phyloP scores from a whole-genome alignment of 2,329 filamentous ascomycete species.

The Penicillium griseofulvum region DNA sequence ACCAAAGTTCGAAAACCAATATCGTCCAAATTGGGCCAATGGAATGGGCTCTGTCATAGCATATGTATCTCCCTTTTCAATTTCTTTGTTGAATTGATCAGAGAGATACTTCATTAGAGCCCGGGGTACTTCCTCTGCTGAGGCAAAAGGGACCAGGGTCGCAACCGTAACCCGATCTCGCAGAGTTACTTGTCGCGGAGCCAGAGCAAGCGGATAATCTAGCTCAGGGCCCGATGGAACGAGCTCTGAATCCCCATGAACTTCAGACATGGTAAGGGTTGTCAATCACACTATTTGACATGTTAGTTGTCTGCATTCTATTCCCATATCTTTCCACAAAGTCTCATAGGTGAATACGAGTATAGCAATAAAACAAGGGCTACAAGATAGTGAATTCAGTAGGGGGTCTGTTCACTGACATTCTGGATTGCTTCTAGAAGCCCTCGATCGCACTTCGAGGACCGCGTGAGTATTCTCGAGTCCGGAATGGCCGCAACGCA shows the following conservation, averaged over 20 bases:
- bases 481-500: slow-evolving; percentile 43
- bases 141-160: slow-evolving; percentile 78
- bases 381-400: slow-evolving; percentile 6
- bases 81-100: slow-evolving; percentile 83
- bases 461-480: slow-evolving; percentile 45
- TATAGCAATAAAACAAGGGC: slow-evolving; percentile 1
- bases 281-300: slow-evolving; percentile 36
- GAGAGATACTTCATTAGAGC: slow-evolving; percentile 74
- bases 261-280: slow-evolving; percentile 35
- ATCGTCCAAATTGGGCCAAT: slow-evolving; percentile 70
- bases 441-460: slow-evolving; percentile 38
- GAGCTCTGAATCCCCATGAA: slow-evolving; percentile 35
- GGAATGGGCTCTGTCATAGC: slow-evolving; percentile 78
- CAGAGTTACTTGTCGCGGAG: slow-evolving; percentile 73
- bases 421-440: slow-evolving; percentile 26
- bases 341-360: background rate
- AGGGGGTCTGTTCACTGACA: slow-evolving; percentile 23
- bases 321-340: background rate
- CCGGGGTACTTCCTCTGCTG: slow-evolving; percentile 70
- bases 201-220: slow-evolving; percentile 65
- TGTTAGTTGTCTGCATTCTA: slow-evolving; percentile 28
- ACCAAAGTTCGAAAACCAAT: slow-evolving; percentile 90
- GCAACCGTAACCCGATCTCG: slow-evolving; percentile 80
- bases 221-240: slow-evolving; percentile 31
- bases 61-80: slow-evolving; percentile 88